Evolutionary conservation across 345 rosid species (phyloP).

Genomic region (Brassica carinata): DNA sequence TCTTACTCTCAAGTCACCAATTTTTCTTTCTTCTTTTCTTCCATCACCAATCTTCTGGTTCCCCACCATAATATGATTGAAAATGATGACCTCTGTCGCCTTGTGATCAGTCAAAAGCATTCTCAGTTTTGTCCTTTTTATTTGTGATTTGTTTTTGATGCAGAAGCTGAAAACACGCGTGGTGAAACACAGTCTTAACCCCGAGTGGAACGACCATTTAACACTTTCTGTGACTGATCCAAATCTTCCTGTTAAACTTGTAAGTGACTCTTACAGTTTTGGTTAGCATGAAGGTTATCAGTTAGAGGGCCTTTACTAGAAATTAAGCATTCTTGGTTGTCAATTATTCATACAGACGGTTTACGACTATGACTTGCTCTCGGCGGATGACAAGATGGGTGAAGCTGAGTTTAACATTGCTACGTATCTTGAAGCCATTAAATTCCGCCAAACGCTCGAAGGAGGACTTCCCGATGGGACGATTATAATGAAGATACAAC

Average conservation of each 20-base stretch:
- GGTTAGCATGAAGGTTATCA: not conserved
- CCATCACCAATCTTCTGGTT: not conserved
- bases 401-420: constrained; percentile 68
- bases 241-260: constrained; percentile 59
- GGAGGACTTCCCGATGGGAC: constrained; percentile 53
- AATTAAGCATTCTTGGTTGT: not conserved
- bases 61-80: not conserved
- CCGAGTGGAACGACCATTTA: constrained; percentile 82
- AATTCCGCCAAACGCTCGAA: constrained; percentile 39
- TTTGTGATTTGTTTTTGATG: not conserved
- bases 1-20: not conserved
- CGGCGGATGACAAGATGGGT: constrained; percentile 85
- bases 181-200: constrained; percentile 61
- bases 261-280: constrained; percentile 41
- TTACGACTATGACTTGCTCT: constrained; percentile 65
- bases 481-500: constrained; percentile 51
- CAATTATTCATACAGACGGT: constrained; percentile 48
- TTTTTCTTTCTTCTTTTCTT: not conserved
- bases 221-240: constrained; percentile 75
- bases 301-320: not conserved
- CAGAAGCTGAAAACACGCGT: constrained; percentile 85
- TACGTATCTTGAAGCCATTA: constrained; percentile 51
- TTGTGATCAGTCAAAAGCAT: not conserved
- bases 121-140: not conserved
- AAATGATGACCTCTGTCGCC: not conserved